Conservation (phyloP, 768 basidiomycete species). For the Boletus subcaerulescens region DNA sequence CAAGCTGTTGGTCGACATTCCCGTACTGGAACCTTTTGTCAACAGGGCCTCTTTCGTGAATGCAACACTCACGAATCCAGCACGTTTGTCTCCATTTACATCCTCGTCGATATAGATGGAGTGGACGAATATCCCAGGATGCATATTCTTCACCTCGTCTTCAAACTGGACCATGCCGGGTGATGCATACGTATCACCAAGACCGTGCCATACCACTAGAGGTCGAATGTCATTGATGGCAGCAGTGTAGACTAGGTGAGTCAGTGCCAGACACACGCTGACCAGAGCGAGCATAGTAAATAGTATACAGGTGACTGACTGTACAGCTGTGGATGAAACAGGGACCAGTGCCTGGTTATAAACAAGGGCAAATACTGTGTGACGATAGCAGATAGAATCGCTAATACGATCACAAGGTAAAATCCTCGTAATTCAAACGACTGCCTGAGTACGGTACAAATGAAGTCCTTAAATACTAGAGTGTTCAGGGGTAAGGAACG, state of each 20-base stretch:
- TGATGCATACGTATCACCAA: slow-evolving; percentile 78
- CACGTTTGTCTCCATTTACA: slow-evolving; percentile 58
- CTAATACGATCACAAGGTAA: too few relatives aligned
- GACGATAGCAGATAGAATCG: too few relatives aligned
- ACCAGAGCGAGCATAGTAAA: slow-evolving; percentile 5
- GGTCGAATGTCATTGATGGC: slow-evolving; percentile 38
- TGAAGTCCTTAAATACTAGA: too few relatives aligned
- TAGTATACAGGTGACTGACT: too few relatives aligned
- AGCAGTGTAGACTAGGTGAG: slow-evolving; percentile 9
- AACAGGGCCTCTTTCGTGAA: neutral
- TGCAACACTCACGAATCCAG: slow-evolving; percentile 62
- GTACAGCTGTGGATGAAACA: too few relatives aligned
- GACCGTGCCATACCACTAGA: slow-evolving; percentile 75
- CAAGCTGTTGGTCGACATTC: slow-evolving; percentile 69
- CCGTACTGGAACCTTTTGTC: slow-evolving; percentile 56
- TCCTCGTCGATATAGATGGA: slow-evolving; percentile 67
- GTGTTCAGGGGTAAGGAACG: too few relatives aligned
- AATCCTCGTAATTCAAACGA: too few relatives aligned
- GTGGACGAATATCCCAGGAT: slow-evolving; percentile 78
- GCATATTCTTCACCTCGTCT: slow-evolving; percentile 52
- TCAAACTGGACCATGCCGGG: slow-evolving; percentile 70
- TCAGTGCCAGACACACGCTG: slow-evolving; percentile 16
- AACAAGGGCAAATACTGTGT: too few relatives aligned
- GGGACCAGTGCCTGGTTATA: too few relatives aligned
- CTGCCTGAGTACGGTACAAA: too few relatives aligned